Percentiles rank a stretch among this genome's conserved stretches.
Conservation (phyloP, 306 rosid species). For the Fagus sylvatica region DNA sequence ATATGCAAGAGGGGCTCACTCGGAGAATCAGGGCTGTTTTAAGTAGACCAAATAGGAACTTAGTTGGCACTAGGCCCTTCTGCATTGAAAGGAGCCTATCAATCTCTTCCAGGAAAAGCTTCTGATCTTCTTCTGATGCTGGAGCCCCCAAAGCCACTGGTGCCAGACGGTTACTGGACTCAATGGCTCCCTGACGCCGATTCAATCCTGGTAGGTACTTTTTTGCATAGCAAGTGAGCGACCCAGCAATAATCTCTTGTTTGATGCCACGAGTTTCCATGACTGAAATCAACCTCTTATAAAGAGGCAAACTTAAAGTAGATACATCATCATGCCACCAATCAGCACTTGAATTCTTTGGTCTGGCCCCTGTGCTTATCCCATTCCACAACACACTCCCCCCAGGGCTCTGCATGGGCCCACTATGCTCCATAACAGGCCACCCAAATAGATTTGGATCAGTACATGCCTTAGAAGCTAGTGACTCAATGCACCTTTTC, state of each 20-base stretch:
- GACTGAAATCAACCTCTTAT: conserved; percentile 70
- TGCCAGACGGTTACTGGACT: conserved; percentile 52
- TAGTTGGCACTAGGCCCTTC: conserved; percentile 75
- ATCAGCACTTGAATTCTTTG: conserved; percentile 73
- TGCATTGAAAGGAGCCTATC: conserved; percentile 73
- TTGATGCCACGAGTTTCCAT: conserved; percentile 92
- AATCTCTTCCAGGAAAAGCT: conserved; percentile 76
- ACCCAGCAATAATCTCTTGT: conserved; percentile 80
- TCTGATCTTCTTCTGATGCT: conserved; percentile 82
- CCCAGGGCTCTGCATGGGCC: conserved; percentile 99
- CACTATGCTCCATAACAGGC: conserved; percentile 92
- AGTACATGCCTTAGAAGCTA: conserved; percentile 80
- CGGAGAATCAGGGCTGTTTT: conserved; percentile 93
- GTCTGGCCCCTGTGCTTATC: conserved; percentile 96
- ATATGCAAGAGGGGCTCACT: conserved; percentile 61
- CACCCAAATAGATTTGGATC: conserved; percentile 96
- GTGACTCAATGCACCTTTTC: conserved; percentile 87
- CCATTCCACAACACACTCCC: conserved; percentile 99
- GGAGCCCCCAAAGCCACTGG: conserved; percentile 63
- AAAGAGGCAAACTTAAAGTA: conserved; percentile 71
- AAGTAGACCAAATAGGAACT: conserved; percentile 79
- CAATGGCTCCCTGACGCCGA: conserved; percentile 71
- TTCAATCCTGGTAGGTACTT: conserved; percentile 80
- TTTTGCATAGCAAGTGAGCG: conserved; percentile 80
- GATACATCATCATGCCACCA: conserved; percentile 97